A percentile compares a stretch with the other conserved stretches of the same genome.
Evolutionary conservation across 371 early-diverging fungal genomes (phyloP).

Genomic region (Entomophthora muscae): DNA sequence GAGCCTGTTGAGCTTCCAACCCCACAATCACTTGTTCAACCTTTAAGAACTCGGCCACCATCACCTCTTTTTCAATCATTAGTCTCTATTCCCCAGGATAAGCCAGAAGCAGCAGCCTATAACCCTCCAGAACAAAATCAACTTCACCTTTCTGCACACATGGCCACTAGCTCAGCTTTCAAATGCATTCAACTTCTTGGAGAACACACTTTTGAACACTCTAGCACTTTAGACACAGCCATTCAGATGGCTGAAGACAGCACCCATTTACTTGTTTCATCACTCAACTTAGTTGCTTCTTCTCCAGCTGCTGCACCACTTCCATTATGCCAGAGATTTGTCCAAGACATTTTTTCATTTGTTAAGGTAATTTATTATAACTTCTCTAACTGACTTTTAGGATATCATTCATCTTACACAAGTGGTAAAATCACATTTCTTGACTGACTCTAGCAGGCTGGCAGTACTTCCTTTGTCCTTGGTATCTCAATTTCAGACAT

Average conservation of each 20-base stretch:
- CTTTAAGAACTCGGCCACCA: background rate
- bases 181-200: background rate
- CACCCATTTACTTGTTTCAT: background rate
- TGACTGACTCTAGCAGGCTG: background rate
- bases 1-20: background rate
- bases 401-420: background rate
- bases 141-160: background rate
- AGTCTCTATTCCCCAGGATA: background rate
- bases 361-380: background rate
- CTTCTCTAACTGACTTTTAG: background rate
- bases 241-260: background rate
- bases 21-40: background rate
- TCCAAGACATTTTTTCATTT: background rate
- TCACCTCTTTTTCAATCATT: background rate
- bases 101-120: background rate
- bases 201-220: background rate
- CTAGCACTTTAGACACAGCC: background rate
- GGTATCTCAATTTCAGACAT: background rate
- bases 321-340: background rate
- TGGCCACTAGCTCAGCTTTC: constrained; percentile 1
- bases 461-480: background rate
- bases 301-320: background rate
- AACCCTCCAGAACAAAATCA: background rate
- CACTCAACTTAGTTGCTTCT: background rate
- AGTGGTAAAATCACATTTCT: background rate